A percentile compares a stretch with the other conserved stretches of the same genome.
phyloP scores from a whole-genome alignment of 1,284 basidiomycete genomes.

The Microbotryum saponariae region DNA sequence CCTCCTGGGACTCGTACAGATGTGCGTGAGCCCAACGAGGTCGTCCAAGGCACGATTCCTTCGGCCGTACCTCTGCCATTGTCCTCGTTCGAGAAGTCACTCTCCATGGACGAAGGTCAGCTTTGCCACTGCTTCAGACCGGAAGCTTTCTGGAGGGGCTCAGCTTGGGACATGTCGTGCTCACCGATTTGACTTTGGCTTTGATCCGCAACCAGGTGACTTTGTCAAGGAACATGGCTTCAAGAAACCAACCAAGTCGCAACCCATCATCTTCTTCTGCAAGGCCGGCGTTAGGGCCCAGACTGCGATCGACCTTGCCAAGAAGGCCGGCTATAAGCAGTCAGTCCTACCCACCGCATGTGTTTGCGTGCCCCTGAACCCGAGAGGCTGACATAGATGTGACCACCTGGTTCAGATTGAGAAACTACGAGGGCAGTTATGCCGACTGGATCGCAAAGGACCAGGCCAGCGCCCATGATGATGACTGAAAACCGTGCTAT shows the following conservation, averaged over 20 bases:
- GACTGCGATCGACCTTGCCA: constrained; percentile 74
- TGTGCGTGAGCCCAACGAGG: constrained; percentile 89
- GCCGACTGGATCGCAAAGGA: constrained; percentile 73
- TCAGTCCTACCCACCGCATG: constrained; percentile 43
- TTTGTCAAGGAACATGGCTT: constrained; percentile 60
- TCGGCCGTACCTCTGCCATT: constrained; percentile 90
- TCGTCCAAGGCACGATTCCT: constrained; percentile 88
- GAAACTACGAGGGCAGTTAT: constrained; percentile 81
- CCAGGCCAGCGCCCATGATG: constrained; percentile 8
- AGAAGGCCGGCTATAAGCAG: constrained; percentile 75
- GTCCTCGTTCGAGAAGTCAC: constrained; percentile 61
- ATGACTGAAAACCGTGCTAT: constrained; percentile 10
- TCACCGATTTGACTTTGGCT: neutral
- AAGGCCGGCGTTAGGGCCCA: constrained; percentile 79
- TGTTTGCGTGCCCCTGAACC: neutral
- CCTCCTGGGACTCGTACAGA: constrained; percentile 44
- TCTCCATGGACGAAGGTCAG: constrained; percentile 54
- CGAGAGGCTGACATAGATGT: neutral
- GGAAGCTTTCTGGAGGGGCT: neutral
- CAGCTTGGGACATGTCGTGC: neutral
- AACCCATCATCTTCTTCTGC: constrained; percentile 91
- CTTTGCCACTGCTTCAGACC: constrained; percentile 50
- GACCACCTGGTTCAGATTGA: neutral
- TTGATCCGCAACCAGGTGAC: constrained; percentile 28
- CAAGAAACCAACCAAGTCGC: constrained; percentile 63